Evolutionary conservation across 306 rosid genomes (phyloP), one percentile per base, ranked within the genome.

Genomic region (Senna siamea): DNA sequence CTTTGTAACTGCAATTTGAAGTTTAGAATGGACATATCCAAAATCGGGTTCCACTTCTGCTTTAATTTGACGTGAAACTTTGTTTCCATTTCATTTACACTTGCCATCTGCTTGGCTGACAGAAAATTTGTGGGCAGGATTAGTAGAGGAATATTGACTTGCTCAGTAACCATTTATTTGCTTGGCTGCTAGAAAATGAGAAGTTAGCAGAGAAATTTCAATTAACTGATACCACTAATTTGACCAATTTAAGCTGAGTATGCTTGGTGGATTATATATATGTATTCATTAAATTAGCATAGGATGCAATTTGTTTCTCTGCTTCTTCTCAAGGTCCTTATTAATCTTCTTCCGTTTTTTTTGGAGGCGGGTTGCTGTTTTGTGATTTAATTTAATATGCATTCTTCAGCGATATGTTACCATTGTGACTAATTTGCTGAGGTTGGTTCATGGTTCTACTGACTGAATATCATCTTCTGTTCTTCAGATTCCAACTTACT

Each of bases 401-500:
- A 4, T 18, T 37, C 17, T 60, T 65, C 7, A 2, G 47, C 53
- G 13, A 15, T 23, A 32, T 56, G 14, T 60, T 47, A 66, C 22
- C 67, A 28, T 62, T 5, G 58, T 34, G 58, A 70, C 37, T 64
- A 61, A 13, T 69, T 38, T 28, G 46, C 6, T 20, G 38, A 66
- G 19, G 67, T 60, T 70, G 61, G 34, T 32, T 37, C 10, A 35
- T 26, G 57, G 38, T 62, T 50, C 13, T 43, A 26, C 82, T 85
- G 52, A 87, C 47, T 3, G 34, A 52, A 38, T 54, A 50, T 76
- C 55, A 28, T 73, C 72, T 46, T 73, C 66, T 70, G 71, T 69
- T 82, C 11, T 66, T 68, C 88, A 81, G 83, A 81, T 68, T 46
- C 78, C 67, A 48, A 63, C 34, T 19, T 63, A 38, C 69, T 28